These are phyloP conservation scores for Leersia perrieri DNA, from an alignment of 176 grass and related monocot species.

Conservation along the genomic window DNA sequence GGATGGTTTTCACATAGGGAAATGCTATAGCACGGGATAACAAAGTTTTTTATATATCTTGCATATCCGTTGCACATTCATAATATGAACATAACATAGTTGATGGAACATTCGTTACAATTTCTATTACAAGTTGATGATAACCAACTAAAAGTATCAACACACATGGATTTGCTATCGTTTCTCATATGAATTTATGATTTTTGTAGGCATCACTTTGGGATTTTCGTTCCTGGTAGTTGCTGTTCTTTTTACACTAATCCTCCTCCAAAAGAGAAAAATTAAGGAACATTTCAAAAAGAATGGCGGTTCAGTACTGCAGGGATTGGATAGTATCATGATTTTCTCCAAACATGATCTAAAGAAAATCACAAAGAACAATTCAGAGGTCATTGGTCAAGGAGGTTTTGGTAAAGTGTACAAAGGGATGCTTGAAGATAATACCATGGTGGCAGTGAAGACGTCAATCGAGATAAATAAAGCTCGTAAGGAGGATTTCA, in stretches of 20 bases:
- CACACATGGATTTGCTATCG: no score
- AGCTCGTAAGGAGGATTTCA: neutral
- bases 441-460: slow-evolving; percentile 5
- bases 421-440: no score
- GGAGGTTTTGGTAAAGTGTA: neutral
- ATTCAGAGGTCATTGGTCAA: neutral
- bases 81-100: no score
- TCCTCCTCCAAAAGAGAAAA: neutral
- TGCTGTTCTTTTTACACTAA: neutral
- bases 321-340: neutral
- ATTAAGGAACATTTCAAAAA: neutral
- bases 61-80: no score
- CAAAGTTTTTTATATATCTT: no score
- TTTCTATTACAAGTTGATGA: no score
- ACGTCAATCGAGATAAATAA: neutral
- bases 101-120: no score
- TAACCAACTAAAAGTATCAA: no score
- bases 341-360: neutral
- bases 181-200: no score
- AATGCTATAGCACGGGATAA: no score
- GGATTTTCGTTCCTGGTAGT: neutral
- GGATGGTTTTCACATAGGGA: no score
- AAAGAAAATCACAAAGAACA: slow-evolving; percentile 9
- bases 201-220: neutral
- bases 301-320: neutral